These are phyloP conservation scores for Astrocystis sublimbata DNA, from an alignment of 495 filamentous ascomycete species.

Conservation along the genomic window DNA sequence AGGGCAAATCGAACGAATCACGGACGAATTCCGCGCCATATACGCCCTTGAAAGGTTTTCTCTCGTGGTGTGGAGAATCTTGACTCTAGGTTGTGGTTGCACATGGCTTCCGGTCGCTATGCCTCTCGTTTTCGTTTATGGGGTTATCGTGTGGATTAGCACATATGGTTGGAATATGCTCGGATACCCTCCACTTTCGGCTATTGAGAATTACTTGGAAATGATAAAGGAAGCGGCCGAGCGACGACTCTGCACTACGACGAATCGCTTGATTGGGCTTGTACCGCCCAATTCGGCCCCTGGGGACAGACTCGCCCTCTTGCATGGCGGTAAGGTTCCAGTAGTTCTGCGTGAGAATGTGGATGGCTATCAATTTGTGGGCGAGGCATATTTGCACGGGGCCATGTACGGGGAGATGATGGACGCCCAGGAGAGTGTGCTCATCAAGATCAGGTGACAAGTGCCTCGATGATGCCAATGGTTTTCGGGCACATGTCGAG, in stretches of 20 bases:
- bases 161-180: constrained; percentile 2
- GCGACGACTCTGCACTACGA: constrained; percentile 12
- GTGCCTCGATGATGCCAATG: neutral
- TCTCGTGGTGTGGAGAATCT: constrained; percentile 11
- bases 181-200: constrained; percentile 8
- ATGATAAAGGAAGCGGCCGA: constrained; percentile 10
- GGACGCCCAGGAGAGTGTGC: constrained; percentile 6
- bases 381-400: constrained; percentile 9
- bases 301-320: constrained; percentile 14
- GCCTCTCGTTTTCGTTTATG: constrained; percentile 4
- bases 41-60: constrained; percentile 7
- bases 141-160: constrained; percentile 8
- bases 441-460: constrained; percentile 11
- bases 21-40: constrained; percentile 14
- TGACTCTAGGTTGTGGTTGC: constrained; percentile 10
- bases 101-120: constrained; percentile 14
- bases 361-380: constrained; percentile 10
- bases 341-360: constrained; percentile 12
- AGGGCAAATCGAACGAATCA: constrained; percentile 12
- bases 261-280: constrained; percentile 10
- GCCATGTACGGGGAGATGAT: constrained; percentile 16
- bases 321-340: constrained; percentile 13
- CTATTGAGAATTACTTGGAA: constrained; percentile 5
- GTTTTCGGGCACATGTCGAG: too few species aligned
- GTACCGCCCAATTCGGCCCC: constrained; percentile 10